These are phyloP conservation scores for Triangularia setosa DNA, from an alignment of 2,329 filamentous ascomycete species.

Conservation along the genomic window DNA sequence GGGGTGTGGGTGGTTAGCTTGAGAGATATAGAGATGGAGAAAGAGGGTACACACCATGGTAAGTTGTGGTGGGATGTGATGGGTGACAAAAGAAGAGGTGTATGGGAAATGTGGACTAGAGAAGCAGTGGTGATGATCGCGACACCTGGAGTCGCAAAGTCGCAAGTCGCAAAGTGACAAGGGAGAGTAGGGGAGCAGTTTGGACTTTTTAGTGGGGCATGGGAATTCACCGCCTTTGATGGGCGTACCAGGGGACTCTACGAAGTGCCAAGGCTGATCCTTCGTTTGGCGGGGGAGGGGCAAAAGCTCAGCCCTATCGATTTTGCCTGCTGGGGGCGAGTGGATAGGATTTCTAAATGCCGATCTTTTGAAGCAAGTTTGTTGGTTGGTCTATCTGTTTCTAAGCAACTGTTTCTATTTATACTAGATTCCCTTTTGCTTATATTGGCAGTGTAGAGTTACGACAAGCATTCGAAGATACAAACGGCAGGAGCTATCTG, in stretches of 20 bases:
- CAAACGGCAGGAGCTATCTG: background rate
- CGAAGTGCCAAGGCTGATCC: constrained; percentile 10
- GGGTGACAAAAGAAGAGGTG: background rate
- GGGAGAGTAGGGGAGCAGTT: background rate
- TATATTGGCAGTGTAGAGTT: background rate
- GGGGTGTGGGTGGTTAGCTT: background rate
- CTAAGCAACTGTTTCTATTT: background rate
- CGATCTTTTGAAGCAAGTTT: background rate
- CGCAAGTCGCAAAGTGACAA: background rate
- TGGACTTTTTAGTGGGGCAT: constrained; percentile 28
- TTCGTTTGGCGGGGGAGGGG: constrained; percentile 20
- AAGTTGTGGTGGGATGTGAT: background rate
- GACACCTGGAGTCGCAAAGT: background rate
- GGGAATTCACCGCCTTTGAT: constrained; percentile 8
- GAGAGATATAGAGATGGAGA: background rate
- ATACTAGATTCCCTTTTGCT: background rate
- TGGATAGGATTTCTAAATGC: background rate
- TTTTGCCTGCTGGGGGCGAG: background rate
- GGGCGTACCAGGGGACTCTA: background rate
- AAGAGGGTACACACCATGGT: constrained; percentile 7
- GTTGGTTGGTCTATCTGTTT: background rate
- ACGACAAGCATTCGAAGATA: background rate
- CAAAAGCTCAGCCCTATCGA: constrained; percentile 16
- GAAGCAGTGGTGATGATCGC: background rate
- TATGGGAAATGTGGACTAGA: background rate